A percentile compares a stretch with the other conserved stretches of the same genome.
Conservation (phyloP, 495 filamentous ascomycete genomes). For the Xylaria bambusicola region DNA sequence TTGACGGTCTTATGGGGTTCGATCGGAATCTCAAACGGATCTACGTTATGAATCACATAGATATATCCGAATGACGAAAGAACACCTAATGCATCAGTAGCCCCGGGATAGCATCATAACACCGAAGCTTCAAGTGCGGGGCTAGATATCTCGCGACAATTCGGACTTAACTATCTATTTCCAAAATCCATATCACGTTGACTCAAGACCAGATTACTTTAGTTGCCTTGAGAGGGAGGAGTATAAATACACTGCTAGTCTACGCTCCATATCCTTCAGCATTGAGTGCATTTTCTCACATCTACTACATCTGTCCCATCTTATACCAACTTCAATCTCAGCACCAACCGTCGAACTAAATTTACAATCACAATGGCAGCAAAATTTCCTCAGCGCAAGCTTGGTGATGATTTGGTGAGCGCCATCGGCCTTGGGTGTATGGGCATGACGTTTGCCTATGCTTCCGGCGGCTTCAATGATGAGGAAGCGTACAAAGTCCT, state of each 20-base stretch:
- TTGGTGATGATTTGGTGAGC: conserved; percentile 40
- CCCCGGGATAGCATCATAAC: not conserved
- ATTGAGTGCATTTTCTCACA: no score
- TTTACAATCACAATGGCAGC: conserved; percentile 17
- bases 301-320: no score
- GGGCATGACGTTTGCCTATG: conserved; percentile 37
- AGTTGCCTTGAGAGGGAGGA: no score
- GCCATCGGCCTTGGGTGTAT: conserved; percentile 46
- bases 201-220: no score
- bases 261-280: no score
- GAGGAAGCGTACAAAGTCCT: conserved; percentile 40
- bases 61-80: no score
- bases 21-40: no score
- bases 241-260: no score
- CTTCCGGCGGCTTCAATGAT: conserved; percentile 36
- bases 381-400: conserved; percentile 39
- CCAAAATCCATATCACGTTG: not conserved
- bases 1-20: no score
- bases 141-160: not conserved
- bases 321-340: not conserved
- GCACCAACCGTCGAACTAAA: not conserved
- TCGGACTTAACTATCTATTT: conserved; percentile 3
- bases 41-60: no score
- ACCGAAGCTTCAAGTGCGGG: not conserved
- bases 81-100: no score